Evolutionary conservation across 257 asterid species (phyloP), one percentile per base, ranked within the genome.

Genomic region (Lantana camara): DNA sequence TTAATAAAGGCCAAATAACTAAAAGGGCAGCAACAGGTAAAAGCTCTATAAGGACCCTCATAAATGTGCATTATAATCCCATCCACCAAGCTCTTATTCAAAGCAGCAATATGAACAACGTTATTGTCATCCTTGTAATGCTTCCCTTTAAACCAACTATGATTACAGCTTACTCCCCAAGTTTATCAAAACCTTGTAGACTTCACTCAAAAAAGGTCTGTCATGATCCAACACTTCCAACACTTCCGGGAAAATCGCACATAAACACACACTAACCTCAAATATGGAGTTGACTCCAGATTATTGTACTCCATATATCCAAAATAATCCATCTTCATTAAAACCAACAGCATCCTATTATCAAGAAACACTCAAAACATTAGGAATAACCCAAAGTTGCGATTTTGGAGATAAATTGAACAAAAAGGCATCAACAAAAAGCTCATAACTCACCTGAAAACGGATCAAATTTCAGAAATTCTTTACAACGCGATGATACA

Each of bases 281-380:
- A 52, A 75, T 78, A 72, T 9, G 95, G 80, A 80, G 79, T 70
- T 53, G 86, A 51, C 64, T 89, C 86, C 60, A 68, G n/a, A n/a
- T n/a, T 62, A 67, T 64, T 76, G 53, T 71, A 76, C 53, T 81
- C 90, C 82, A 78, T n/a, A n/a, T n/a, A n/a, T 76, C 56, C 37
- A 44, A n/a, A 30, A 42, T 34, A 34, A 14, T 35, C 57, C 62
- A 16, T 63, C 74, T 40, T 49, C 72, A 73, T 55, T 40, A 10
- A 51, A 71, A 68, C 57, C 72, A 70, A 40, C 32, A 30, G 21
- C 56, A 37, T 21, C 23, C 19, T 50, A 37, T 29, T 22, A n/a
- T 49, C 15, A 52, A 35, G 65, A 61, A 14, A 9, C 12, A 56
- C 60, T 54, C 11, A 30, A 14, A 41, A 68, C n/a, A 46, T 34